phyloP scores from a whole-genome alignment of 164 flowering plant species.

The Piper betle region DNA sequence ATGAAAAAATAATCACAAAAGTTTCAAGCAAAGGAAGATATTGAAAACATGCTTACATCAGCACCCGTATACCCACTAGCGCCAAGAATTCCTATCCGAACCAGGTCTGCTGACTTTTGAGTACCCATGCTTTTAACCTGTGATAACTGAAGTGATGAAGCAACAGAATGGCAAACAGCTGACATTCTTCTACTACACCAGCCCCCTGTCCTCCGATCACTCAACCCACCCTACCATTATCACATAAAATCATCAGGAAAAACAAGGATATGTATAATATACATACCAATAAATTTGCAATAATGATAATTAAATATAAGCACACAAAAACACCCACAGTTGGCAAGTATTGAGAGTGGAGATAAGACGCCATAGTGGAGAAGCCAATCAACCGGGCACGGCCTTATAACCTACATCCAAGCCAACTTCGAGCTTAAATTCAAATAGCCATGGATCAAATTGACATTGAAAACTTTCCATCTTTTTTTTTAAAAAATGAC shows the following conservation, averaged over 20 bases:
- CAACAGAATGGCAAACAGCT: slow-evolving; percentile 23
- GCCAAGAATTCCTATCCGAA: slow-evolving; percentile 84
- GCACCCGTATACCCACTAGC: slow-evolving; percentile 98
- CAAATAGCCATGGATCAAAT: too few relatives aligned
- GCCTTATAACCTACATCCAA: too few relatives aligned
- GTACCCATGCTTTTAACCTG: slow-evolving; percentile 12
- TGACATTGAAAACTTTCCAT: too few relatives aligned
- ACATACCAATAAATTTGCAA: background rate
- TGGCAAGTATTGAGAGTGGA: background rate
- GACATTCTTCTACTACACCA: slow-evolving; percentile 15
- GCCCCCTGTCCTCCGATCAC: background rate
- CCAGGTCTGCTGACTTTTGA: slow-evolving; percentile 25
- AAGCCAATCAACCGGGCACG: background rate
- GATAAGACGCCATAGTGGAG: background rate
- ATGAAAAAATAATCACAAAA: background rate
- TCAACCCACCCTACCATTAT: slow-evolving; percentile 9
- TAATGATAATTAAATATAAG: too few relatives aligned
- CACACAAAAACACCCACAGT: background rate
- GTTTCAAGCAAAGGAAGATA: background rate
- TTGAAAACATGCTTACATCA: slow-evolving; percentile 35
- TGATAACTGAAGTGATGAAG: slow-evolving; percentile 23
- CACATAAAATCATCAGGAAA: slow-evolving; percentile 22
- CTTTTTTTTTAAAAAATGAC: too few relatives aligned
- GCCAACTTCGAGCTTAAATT: too few relatives aligned
- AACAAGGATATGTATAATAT: background rate